Percentiles rank a stretch among this genome's conserved stretches.
Evolutionary conservation across 2,329 filamentous ascomycete species (phyloP).

Genomic region (Monosporascus sp.): DNA sequence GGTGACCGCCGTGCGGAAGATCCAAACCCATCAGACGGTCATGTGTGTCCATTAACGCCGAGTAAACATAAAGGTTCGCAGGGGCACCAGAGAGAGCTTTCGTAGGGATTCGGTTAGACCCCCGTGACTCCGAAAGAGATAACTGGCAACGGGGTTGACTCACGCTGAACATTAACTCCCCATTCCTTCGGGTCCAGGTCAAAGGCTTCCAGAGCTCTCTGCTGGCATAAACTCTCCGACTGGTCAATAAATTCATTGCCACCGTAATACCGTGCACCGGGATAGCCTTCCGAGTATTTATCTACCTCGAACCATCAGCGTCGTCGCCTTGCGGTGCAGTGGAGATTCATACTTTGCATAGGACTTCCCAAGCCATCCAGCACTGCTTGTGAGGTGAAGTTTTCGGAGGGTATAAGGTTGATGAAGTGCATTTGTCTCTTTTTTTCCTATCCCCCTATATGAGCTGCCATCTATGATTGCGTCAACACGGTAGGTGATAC

Average conservation of each 20-base stretch:
- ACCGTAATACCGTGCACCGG: conserved; percentile 92
- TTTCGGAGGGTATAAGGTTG: conserved; percentile 92
- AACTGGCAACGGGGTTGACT: conserved; percentile 23
- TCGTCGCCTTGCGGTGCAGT: conserved; percentile 4
- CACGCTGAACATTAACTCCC: conserved; percentile 94
- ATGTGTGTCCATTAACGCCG: conserved; percentile 84
- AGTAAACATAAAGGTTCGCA: conserved; percentile 89
- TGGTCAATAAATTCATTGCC: conserved; percentile 96
- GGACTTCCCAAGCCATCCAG: conserved; percentile 87
- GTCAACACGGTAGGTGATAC: conserved; percentile 39
- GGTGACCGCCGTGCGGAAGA: conserved; percentile 89
- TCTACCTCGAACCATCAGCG: conserved; percentile 48
- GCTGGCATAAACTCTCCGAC: conserved; percentile 83
- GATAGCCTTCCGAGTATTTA: conserved; percentile 98
- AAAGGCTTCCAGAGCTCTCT: conserved; percentile 83
- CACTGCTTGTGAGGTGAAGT: conserved; percentile 90
- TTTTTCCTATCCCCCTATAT: conserved; percentile 69
- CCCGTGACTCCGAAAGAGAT: background rate
- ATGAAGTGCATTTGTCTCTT: conserved; percentile 95
- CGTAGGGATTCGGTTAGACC: conserved; percentile 12
- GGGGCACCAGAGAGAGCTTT: conserved; percentile 69
- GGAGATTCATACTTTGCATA: conserved; percentile 71
- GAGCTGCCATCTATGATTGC: conserved; percentile 2
- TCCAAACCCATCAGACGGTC: conserved; percentile 97
- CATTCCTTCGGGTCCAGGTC: conserved; percentile 78